Conservation (phyloP, 352 stramenopile genomes). For the Phytopythium ostracodes region DNA sequence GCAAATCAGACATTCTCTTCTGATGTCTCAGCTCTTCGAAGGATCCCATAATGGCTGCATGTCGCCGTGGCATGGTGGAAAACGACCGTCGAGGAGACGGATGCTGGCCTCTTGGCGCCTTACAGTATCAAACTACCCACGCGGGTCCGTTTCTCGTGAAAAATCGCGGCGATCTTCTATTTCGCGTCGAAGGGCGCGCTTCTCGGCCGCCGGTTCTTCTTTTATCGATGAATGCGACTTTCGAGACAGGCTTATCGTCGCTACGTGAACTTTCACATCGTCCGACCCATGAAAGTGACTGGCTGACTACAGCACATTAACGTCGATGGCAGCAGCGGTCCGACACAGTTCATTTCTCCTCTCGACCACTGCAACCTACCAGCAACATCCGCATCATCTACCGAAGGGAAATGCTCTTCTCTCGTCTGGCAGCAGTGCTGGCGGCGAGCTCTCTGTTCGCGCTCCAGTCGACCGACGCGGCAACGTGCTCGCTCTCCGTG, state of each 20-base stretch:
- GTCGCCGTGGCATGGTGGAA: background rate
- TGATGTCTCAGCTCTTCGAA: background rate
- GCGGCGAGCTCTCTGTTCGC: background rate
- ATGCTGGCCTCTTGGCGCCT: background rate
- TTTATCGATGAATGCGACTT: background rate
- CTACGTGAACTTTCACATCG: background rate
- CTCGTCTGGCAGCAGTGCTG: background rate
- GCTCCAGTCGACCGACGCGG: background rate
- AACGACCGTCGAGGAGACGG: background rate
- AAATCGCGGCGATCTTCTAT: constrained; percentile 1
- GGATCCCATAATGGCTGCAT: background rate
- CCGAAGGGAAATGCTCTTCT: background rate
- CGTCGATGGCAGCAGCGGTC: background rate
- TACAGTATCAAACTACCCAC: background rate
- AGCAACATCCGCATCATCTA: background rate
- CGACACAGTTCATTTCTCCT: background rate
- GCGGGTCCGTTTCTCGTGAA: background rate
- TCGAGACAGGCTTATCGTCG: background rate
- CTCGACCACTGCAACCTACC: background rate
- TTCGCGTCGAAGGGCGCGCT: background rate
- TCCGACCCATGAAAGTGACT: background rate
- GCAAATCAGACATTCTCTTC: background rate
- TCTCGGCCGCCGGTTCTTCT: background rate
- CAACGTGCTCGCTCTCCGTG: background rate
- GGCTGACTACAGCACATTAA: background rate